Evolutionary conservation across 2,329 filamentous ascomycete genomes (phyloP).

Genomic region (Rhinocladiella similis): DNA sequence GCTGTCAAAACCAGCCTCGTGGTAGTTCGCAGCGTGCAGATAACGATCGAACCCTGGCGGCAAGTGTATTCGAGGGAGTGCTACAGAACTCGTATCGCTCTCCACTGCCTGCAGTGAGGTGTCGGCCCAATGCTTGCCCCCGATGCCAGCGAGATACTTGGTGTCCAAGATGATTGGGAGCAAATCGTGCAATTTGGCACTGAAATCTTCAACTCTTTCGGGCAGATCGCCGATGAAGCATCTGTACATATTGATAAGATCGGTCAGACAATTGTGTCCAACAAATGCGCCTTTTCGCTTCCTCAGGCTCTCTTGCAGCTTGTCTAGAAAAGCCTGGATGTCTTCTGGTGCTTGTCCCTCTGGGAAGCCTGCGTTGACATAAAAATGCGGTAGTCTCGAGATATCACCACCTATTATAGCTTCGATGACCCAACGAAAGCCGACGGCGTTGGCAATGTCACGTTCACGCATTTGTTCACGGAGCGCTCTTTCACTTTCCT

Average conservation of each 20-base stretch:
- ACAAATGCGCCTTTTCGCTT: slow-evolving; percentile 54
- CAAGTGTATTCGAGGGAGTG: slow-evolving; percentile 38
- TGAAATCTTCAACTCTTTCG: slow-evolving; percentile 56
- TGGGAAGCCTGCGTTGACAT: slow-evolving; percentile 32
- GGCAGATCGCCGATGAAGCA: slow-evolving; percentile 61
- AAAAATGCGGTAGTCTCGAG: slow-evolving; percentile 37
- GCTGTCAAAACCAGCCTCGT: slow-evolving; percentile 66
- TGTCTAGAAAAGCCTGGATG: slow-evolving; percentile 29
- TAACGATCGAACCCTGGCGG: slow-evolving; percentile 37
- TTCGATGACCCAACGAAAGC: slow-evolving; percentile 50
- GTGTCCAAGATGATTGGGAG: slow-evolving; percentile 63
- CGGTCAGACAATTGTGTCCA: slow-evolving; percentile 64
- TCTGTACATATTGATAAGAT: slow-evolving; percentile 62
- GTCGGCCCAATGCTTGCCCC: slow-evolving; percentile 27
- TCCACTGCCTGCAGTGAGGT: slow-evolving; percentile 54
- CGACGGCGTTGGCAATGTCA: slow-evolving; percentile 39
- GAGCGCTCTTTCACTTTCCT: slow-evolving; percentile 31
- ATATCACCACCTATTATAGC: slow-evolving; percentile 45
- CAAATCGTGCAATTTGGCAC: slow-evolving; percentile 49
- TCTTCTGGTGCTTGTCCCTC: slow-evolving; percentile 29
- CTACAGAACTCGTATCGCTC: slow-evolving; percentile 38
- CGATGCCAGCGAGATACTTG: slow-evolving; percentile 60
- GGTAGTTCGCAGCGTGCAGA: slow-evolving; percentile 40
- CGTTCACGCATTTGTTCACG: slow-evolving; percentile 31
- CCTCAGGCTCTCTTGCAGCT: slow-evolving; percentile 43